Evolutionary conservation across 192 early-diverging fungal species (phyloP).

Genomic region (Coemansia guatemalensis): DNA sequence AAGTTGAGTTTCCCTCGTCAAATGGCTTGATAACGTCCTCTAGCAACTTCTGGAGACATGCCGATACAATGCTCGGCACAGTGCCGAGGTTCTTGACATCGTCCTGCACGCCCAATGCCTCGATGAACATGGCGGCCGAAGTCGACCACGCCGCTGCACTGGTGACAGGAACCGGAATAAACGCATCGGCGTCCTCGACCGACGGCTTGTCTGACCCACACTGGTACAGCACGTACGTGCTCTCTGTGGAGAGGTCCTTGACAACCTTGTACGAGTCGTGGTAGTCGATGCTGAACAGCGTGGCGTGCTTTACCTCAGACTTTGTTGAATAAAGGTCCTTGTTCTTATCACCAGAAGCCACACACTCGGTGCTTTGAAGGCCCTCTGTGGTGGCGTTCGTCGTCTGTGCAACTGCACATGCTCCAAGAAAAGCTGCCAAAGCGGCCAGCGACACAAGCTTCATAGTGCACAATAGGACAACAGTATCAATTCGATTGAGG

Average conservation of each 20-base stretch:
- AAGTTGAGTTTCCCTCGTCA: conserved; percentile 37
- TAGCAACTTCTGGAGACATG: conserved; percentile 53
- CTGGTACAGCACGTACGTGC: conserved; percentile 53
- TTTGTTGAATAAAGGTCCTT: conserved; percentile 28
- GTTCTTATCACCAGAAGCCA: conserved; percentile 12
- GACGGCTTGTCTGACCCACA: conserved; percentile 36
- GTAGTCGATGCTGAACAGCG: conserved; percentile 49
- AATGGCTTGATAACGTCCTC: conserved; percentile 42
- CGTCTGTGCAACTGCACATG: background rate
- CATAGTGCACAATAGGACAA: background rate
- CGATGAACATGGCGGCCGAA: conserved; percentile 43
- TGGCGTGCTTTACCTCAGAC: conserved; percentile 43
- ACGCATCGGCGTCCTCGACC: conserved; percentile 28
- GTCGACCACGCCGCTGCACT: conserved; percentile 45
- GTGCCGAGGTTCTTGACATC: conserved; percentile 45
- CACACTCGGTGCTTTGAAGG: conserved; percentile 46
- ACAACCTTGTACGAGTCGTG: conserved; percentile 54
- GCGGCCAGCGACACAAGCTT: background rate
- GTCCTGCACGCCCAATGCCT: conserved; percentile 52
- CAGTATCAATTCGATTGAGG: too few species aligned
- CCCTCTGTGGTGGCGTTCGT: conserved; percentile 20
- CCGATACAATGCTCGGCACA: conserved; percentile 44
- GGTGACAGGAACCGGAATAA: conserved; percentile 40
- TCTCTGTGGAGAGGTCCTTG: conserved; percentile 38
- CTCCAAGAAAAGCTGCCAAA: background rate